Evolutionary conservation across 176 grass and related monocot genomes (phyloP).

Genomic region (Oryza glumipatula): DNA sequence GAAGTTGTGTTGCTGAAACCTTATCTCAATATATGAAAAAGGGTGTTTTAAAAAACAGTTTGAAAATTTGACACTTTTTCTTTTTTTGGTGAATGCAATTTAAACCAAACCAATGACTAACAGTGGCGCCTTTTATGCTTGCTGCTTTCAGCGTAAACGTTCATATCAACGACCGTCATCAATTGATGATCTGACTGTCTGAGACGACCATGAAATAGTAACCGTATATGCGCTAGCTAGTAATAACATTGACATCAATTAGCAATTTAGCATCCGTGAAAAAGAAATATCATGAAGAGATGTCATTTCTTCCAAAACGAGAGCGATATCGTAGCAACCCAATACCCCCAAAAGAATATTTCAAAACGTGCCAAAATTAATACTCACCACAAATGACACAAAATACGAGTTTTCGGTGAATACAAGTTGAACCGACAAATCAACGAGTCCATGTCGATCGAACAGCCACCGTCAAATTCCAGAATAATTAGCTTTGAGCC

Average conservation of each 20-base stretch:
- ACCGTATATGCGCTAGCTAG: not conserved
- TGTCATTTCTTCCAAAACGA: not conserved
- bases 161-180: not conserved
- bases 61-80: not conserved
- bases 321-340: not conserved
- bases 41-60: not conserved
- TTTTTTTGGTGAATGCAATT: not conserved
- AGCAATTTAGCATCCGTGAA: not conserved
- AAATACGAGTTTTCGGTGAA: not conserved
- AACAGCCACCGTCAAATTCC: not conserved
- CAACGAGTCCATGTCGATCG: not conserved
- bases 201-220: not conserved
- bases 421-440: not conserved
- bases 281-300: not conserved
- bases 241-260: not conserved
- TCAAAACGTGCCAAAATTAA: not conserved
- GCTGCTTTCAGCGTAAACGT: not conserved
- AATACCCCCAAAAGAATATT: not conserved
- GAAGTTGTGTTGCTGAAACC: not conserved
- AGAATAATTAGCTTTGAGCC: not conserved
- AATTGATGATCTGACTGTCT: not conserved
- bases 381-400: not conserved
- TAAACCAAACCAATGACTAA: not conserved
- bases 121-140: not conserved
- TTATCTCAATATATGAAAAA: not conserved